Conservation (phyloP, 305 asterid genomes). For the Euphrasia arctica region DNA sequence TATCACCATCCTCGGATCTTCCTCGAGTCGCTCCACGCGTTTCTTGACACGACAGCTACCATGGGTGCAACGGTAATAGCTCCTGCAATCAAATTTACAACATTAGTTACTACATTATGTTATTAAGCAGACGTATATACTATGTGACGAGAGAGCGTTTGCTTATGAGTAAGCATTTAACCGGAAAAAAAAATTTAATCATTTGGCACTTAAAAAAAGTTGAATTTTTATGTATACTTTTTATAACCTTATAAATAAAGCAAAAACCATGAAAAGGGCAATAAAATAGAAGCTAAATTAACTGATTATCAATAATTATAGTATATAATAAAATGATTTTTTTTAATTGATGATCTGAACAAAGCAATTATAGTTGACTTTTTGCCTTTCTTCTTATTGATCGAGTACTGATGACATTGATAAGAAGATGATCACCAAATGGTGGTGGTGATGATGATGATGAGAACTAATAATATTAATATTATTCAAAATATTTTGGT, state of each 20-base stretch:
- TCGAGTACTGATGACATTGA: not conserved
- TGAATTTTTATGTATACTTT: constrained; percentile 35
- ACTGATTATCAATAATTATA: constrained; percentile 11
- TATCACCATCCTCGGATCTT: constrained; percentile 95
- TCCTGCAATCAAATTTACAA: constrained; percentile 48
- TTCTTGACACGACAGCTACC: constrained; percentile 88
- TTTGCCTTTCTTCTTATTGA: not conserved
- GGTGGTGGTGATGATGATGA: not conserved
- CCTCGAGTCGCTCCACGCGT: constrained; percentile 81
- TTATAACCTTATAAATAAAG: constrained; percentile 53
- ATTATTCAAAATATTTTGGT: no score
- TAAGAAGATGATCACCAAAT: not conserved
- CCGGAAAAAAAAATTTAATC: constrained; percentile 31
- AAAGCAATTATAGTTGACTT: not conserved
- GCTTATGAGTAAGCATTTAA: no score
- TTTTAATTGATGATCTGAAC: not conserved
- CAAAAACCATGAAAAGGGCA: constrained; percentile 40
- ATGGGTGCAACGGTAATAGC: constrained; percentile 88
- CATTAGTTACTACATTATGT: not conserved
- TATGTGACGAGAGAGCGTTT: no score
- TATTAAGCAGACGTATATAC: no score
- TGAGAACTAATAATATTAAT: no score
- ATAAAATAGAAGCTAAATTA: not conserved
- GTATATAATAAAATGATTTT: no score
- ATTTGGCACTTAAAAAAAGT: constrained; percentile 54